Evolutionary conservation across 805 yeast species (phyloP), one percentile per base, ranked within the genome.

Genomic region (Candida insectalens): DNA sequence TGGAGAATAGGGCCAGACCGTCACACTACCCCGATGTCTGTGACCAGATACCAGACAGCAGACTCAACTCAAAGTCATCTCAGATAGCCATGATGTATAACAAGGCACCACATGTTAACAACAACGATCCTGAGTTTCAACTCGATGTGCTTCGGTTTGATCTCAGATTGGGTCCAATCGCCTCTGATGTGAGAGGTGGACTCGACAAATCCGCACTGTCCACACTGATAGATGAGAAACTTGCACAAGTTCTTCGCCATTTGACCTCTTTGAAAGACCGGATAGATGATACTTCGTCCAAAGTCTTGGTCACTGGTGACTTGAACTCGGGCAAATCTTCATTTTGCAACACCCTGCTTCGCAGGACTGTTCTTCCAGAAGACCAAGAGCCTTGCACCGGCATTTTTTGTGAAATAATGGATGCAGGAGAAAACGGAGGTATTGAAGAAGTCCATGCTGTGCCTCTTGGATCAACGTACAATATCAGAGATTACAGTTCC

Each of bases 321-420:
- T 69, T 92, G 44, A 92, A 92, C 52, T 82, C 98, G 0, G 99
- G 99, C 3, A 92, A 92, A 51, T 85, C 96, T 1, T 83, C 95
- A 2, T 85, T 92, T 47, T 92, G 98, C 57, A 92, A 92, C 51
- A 89, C 96, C 1, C 62, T 92, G 27, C 60, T 92, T 38, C 67
- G 88, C 44, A 69, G 92, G 33, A 71, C 74, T 32, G 58, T 92
- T 3, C 59, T 92, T 31, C 98, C 99, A 0, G 95, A 83, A 49
- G 99, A 92, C 57, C 98, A 92, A 50, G 95, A 92, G 52, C 99
- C 99, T 2, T 87, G 96, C 49, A 92, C 99, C 0, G 78, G 83
- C 40, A 96, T 92, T 0, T 94, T 94, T 49, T 88, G 96, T 53
- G 98, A 94, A 57, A 89, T 94, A 6, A 63, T 83, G 19, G 96